A percentile compares a stretch with the other conserved stretches of the same genome.
Conservation (phyloP, 441 rosid genomes). For the Kokia cookei region DNA sequence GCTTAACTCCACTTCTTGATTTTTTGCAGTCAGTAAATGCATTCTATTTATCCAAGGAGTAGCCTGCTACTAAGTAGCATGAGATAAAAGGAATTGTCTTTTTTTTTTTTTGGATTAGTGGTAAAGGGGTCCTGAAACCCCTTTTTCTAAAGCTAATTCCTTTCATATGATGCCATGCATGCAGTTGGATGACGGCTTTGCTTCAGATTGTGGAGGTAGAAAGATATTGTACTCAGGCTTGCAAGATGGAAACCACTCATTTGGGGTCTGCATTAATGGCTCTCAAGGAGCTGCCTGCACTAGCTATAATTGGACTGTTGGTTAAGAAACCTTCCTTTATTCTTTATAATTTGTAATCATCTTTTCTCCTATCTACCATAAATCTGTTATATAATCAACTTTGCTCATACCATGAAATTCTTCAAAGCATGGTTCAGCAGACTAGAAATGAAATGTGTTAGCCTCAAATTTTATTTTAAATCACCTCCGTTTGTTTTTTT, state of each 20-base stretch:
- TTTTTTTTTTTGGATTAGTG: too few relatives aligned
- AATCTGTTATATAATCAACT: neutral
- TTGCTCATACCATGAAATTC: neutral
- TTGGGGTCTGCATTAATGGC: constrained; percentile 61
- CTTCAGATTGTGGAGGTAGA: constrained; percentile 50
- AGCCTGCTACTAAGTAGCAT: too few relatives aligned
- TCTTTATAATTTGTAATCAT: constrained; percentile 6
- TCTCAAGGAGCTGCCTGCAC: constrained; percentile 50
- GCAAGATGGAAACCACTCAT: constrained; percentile 71
- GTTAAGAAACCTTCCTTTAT: constrained; percentile 39
- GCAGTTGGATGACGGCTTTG: constrained; percentile 67
- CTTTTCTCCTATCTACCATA: neutral
- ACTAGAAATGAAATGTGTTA: neutral
- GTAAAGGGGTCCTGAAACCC: neutral
- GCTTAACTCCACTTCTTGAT: neutral
- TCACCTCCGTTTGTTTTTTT: neutral
- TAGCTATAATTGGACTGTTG: constrained; percentile 71
- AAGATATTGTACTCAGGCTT: constrained; percentile 44
- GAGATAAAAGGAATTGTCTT: too few relatives aligned
- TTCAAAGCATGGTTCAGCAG: neutral
- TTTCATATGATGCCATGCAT: constrained; percentile 1
- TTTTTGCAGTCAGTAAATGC: neutral
- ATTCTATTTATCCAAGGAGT: too few relatives aligned
- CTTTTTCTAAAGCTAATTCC: neutral
- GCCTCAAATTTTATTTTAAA: neutral